Evolutionary conservation across 2,329 filamentous ascomycete species (phyloP), one percentile per base, ranked within the genome.

Genomic region (Sarocladium oryzae): DNA sequence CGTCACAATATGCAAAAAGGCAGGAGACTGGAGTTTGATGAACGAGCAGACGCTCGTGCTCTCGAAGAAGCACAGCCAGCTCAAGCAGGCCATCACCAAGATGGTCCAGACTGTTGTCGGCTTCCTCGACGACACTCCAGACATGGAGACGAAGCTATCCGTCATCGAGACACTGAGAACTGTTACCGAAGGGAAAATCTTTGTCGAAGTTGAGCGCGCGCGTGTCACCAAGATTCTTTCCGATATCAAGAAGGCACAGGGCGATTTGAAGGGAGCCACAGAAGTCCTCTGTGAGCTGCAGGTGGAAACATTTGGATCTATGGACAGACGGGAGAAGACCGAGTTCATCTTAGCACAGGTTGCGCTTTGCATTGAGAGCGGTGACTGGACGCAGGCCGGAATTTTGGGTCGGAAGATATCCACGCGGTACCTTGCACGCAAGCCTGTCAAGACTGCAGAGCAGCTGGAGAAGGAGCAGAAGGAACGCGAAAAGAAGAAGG

Each of bases 41-140:
- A 97, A 96, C 68, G 93, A 99, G 73, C 93, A 99, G 74, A 89
- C 96, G 56, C 79, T 96, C 62, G 79, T 96, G 57, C 79, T 99
- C 53, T 97, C 93, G 58, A 99, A 99, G 84, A 99, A 99, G 77
- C 93, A 99, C 87, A 89, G 91, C 62, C 93, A 99, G 76, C 90
- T 99, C 66, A 99, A 99, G 73, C 93, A 97, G 73, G 93, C 93
- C 64, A 93, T 91, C 63, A 97, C 93, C 62, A 93, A 92, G 77
- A 99, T 99, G 93, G 91, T 99, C 55, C 93, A 99, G 77, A 86
- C 85, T 45, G 90, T 96, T 56, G 96, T 99, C 85, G 79, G 76
- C 54, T 96, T 97, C 70, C 73, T 99, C 63, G 87, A 95, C 64
- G 82, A 87, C 43, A 90, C 90, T 20, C 90, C 93, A 30, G 86